phyloP scores from a whole-genome alignment of 2,329 filamentous ascomycete genomes.

The Neopestalotiopsis sp. region DNA sequence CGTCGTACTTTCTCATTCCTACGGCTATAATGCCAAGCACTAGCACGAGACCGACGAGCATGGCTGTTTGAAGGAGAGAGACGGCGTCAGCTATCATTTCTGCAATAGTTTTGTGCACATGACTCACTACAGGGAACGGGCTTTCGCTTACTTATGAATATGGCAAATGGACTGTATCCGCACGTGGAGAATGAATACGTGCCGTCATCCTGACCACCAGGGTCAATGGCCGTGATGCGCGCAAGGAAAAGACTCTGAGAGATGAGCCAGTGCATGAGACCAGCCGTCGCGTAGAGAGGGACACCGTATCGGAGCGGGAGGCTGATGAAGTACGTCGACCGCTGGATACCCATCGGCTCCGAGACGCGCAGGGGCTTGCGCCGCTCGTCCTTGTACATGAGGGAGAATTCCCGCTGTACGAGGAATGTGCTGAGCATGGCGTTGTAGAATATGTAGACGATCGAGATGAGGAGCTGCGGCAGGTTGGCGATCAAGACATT shows the following conservation, averaged over 20 bases:
- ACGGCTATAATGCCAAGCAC: no score
- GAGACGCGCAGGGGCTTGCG: constrained; percentile 48
- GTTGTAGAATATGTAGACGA: constrained; percentile 52
- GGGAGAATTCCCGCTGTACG: constrained; percentile 50
- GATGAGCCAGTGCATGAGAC: constrained; percentile 52
- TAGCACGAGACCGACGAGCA: no score
- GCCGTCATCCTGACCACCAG: constrained; percentile 27
- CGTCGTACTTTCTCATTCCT: constrained; percentile 28
- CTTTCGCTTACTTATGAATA: constrained; percentile 26
- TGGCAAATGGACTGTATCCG: constrained; percentile 35
- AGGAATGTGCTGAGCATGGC: constrained; percentile 50
- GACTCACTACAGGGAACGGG: no score
- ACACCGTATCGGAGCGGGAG: constrained; percentile 50
- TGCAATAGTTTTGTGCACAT: no score
- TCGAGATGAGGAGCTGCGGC: constrained; percentile 50
- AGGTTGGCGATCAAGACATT: constrained; percentile 49
- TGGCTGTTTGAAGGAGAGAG: no score
- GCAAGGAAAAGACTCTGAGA: constrained; percentile 52
- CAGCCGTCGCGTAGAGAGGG: constrained; percentile 40
- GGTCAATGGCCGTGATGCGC: constrained; percentile 35
- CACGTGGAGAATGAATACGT: constrained; percentile 35
- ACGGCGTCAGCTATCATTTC: no score
- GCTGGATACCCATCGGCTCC: constrained; percentile 43
- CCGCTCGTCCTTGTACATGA: constrained; percentile 32
- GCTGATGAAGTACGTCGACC: constrained; percentile 48